Conservation (phyloP, 495 filamentous ascomycete species). For the Bathelium albidoporum region DNA sequence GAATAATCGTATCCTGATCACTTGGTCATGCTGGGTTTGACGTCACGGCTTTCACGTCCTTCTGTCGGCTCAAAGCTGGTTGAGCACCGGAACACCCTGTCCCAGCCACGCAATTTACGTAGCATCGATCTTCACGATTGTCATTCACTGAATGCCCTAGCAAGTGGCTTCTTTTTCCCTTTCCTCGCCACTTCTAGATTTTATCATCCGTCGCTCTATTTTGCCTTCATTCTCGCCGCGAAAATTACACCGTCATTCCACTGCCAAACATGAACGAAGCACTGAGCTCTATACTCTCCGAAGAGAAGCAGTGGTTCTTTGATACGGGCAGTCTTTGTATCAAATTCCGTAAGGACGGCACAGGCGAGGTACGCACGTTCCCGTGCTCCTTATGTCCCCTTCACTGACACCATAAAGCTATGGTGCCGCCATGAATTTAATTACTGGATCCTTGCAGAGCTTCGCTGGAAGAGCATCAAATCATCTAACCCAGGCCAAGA, state of each 20-base stretch:
- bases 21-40: not conserved
- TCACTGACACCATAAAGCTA: constrained; percentile 20
- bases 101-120: not conserved
- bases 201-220: not conserved
- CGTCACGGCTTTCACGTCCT: not conserved
- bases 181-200: not conserved
- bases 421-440: constrained; percentile 20
- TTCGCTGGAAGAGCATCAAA: constrained; percentile 23
- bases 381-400: not conserved
- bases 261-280: constrained; percentile 7
- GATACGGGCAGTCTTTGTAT: not conserved
- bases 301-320: constrained; percentile 16
- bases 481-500: constrained; percentile 13
- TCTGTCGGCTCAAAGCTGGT: not conserved
- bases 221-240: not conserved
- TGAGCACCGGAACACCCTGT: not conserved
- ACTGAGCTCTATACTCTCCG: constrained; percentile 20
- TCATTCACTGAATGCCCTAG: not conserved
- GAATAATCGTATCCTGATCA: not conserved
- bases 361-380: constrained; percentile 21
- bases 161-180: not conserved
- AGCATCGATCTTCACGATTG: not conserved
- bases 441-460: constrained; percentile 19
- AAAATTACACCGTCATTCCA: not conserved
- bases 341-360: constrained; percentile 14